phyloP scores from a whole-genome alignment of 2,329 filamentous ascomycete genomes.

The Nothopassalora personata region DNA sequence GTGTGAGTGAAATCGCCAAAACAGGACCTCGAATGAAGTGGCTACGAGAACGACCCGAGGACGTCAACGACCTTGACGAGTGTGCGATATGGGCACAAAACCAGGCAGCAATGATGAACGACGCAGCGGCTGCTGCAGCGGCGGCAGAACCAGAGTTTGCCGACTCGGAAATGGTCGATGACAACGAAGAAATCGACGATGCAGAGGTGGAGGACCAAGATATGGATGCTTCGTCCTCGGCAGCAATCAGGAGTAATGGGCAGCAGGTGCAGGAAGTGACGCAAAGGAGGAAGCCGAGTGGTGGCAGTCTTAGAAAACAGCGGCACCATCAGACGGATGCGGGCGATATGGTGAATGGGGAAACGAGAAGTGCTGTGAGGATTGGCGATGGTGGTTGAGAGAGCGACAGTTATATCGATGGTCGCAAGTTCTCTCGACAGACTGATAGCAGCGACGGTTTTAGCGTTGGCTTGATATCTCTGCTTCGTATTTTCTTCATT shows the following conservation, averaged over 20 bases:
- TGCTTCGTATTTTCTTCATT: neutral
- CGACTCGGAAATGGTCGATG: conserved; percentile 30
- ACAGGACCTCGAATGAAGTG: conserved; percentile 96
- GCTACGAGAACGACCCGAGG: conserved; percentile 76
- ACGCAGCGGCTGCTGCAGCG: conserved; percentile 2
- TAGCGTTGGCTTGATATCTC: neutral
- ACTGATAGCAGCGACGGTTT: neutral
- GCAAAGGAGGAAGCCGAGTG: conserved; percentile 13
- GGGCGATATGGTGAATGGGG: conserved; percentile 16
- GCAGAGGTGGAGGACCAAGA: conserved; percentile 30
- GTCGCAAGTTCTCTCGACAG: neutral
- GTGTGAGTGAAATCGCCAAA: conserved; percentile 82
- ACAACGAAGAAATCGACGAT: conserved; percentile 23
- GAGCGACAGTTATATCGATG: neutral
- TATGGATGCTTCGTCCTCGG: conserved; percentile 20
- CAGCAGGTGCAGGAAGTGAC: conserved; percentile 12
- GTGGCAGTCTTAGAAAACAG: conserved; percentile 6
- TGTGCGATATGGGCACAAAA: conserved; percentile 36
- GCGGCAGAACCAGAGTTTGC: conserved; percentile 16
- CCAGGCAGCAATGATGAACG: conserved; percentile 18
- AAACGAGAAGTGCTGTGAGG: conserved; percentile 14
- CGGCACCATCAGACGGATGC: conserved; percentile 8
- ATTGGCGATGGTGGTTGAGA: conserved; percentile 15
- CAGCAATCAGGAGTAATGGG: conserved; percentile 7
- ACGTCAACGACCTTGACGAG: conserved; percentile 82